These are phyloP conservation scores for Apium graveolens DNA, from an alignment of 129 eudicot genomes.

Conservation along the genomic window DNA sequence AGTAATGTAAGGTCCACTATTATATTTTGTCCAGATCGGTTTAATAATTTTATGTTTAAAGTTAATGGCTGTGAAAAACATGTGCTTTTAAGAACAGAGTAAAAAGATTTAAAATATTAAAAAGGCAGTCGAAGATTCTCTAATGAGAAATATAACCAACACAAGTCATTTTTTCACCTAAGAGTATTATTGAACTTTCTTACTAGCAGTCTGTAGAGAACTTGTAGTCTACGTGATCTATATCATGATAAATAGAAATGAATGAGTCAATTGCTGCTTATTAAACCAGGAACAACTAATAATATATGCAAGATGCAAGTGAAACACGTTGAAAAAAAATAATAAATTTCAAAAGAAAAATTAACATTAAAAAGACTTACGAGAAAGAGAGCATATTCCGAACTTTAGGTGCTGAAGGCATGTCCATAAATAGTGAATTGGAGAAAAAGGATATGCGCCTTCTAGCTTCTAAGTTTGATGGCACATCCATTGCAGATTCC, in stretches of 20 bases:
- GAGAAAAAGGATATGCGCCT: constrained; percentile 97
- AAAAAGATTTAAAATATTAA: neutral
- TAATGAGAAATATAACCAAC: neutral
- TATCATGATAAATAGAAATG: neutral
- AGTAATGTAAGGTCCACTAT: neutral
- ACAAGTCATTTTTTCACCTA: neutral
- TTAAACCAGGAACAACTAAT: neutral
- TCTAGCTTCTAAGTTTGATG: constrained; percentile 95
- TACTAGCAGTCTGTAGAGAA: neutral
- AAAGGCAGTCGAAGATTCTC: neutral
- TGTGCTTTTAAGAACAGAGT: neutral
- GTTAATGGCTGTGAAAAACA: neutral
- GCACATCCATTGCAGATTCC: constrained; percentile 99
- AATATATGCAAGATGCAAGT: neutral
- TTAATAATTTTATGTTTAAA: neutral
- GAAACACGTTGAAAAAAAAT: neutral
- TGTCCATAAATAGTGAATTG: constrained; percentile 97
- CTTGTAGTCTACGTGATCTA: neutral
- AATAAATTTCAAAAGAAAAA: neutral
- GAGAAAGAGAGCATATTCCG: constrained; percentile 98
- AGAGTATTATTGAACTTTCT: neutral
- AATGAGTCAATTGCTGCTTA: neutral
- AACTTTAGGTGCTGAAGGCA: constrained; percentile 99
- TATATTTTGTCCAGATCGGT: neutral
- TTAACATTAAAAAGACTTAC: constrained; percentile 41